A percentile compares a stretch with the other conserved stretches of the same genome.
Evolutionary conservation across 129 eudicot genomes (phyloP).

Genomic region (Mikania micrantha): DNA sequence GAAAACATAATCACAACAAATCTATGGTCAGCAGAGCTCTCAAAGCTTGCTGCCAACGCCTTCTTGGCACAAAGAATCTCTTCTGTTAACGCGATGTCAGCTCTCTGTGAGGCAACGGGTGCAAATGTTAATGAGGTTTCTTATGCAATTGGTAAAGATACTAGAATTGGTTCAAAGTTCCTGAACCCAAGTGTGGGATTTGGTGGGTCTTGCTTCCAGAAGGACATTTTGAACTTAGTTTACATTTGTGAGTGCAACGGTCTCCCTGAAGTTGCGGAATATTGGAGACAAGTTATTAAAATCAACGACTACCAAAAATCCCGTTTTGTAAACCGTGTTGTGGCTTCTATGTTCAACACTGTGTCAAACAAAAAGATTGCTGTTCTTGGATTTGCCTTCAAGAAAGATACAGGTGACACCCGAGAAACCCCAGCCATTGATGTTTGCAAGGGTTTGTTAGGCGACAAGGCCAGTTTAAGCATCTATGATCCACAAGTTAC

Average conservation of each 20-base stretch:
- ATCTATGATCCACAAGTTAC: conserved; percentile 75
- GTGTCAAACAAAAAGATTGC: conserved; percentile 67
- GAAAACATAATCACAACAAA: conserved; percentile 64
- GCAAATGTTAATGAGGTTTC: conserved; percentile 67
- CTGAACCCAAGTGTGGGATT: conserved; percentile 72
- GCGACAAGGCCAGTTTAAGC: conserved; percentile 56
- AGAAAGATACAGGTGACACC: conserved; percentile 71
- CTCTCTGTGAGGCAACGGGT: conserved; percentile 75
- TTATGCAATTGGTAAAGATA: conserved; percentile 69
- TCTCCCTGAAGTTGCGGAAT: conserved; percentile 58
- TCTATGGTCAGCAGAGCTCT: conserved; percentile 82
- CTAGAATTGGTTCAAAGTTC: conserved; percentile 64
- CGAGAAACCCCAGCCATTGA: conserved; percentile 78
- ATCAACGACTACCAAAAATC: conserved; percentile 73
- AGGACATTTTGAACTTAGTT: conserved; percentile 66
- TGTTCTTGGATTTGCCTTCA: conserved; percentile 59
- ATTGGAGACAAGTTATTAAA: conserved; percentile 75
- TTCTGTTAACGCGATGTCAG: conserved; percentile 73
- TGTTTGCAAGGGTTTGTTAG: conserved; percentile 57
- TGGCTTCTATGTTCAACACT: conserved; percentile 75
- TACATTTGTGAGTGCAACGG: conserved; percentile 82
- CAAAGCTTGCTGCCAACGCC: conserved; percentile 77
- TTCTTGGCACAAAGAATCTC: conserved; percentile 75
- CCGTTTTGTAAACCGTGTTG: conserved; percentile 56
- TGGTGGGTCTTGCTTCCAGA: conserved; percentile 81